Evolutionary conservation across 1,284 basidiomycete genomes (phyloP), one percentile per base, ranked within the genome.

Genomic region (Mycosarcoma maydis): DNA sequence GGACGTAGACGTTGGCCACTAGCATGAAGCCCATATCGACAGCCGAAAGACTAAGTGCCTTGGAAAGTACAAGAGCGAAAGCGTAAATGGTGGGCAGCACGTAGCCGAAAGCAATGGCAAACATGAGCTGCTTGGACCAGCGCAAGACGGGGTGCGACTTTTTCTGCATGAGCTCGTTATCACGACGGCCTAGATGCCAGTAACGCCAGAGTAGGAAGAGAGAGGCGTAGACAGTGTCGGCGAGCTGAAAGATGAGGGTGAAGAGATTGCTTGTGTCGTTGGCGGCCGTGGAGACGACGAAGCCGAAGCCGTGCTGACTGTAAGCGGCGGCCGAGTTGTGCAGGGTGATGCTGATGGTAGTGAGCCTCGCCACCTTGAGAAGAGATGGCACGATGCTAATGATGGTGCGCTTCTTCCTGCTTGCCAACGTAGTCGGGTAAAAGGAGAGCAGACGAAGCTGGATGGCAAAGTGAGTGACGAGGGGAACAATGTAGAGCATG

Each of bases 1-100:
- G 67, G 5, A 73, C 62, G 44, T 70, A 73, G 32, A 73, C 60
- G 34, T 73, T 73, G 58, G 67, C 62, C n/a, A 73, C 71, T 19
- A 73, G 52, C 52, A 73, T 57, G 62, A 66, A 71, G 19, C 71
- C 71, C 52, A 70, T 55, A 32, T 71, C 55, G 47, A 50, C 51
- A 23, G 57, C 30, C 5, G 33, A 30, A 3, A 71, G 50, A 16
- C 34, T 20, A 3, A 66, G 45, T 4, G 54, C 55, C 27, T 54
- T 57, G 27, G 49, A 62, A 6, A 64, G n/a, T 11, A 73, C 55
- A 6, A 73, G 56, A 1, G 57, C 67, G 14, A 73, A 36, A 7
- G 52, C 64, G 33, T 59, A 73, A 27, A 66, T 36, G 37, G 71
- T 73, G 3, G 71, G 66, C 16, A 71, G 39, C 10, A 65, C 61